A percentile compares a stretch with the other conserved stretches of the same genome.
Evolutionary conservation across 257 asterid species (phyloP).

Genomic region (Solanum infundibuliforme): DNA sequence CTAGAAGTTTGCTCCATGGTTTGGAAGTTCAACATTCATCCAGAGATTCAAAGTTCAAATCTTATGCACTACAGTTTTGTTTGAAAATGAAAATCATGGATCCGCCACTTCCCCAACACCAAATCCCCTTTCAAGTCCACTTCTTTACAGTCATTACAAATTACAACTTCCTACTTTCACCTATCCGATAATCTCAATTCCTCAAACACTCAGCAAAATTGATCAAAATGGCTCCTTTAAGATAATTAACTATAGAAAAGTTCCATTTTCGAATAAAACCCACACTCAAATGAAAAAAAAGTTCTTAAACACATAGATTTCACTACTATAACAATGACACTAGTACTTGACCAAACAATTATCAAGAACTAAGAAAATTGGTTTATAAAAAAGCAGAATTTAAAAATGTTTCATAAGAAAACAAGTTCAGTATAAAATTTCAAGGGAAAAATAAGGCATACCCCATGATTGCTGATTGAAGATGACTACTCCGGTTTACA

Average conservation of each 20-base stretch:
- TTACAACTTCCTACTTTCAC: background rate
- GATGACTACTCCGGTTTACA: conserved; percentile 4
- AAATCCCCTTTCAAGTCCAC: background rate
- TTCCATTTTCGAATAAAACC: background rate
- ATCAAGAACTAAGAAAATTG: background rate
- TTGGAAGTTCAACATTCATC: background rate
- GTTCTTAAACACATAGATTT: no score
- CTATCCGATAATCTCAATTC: background rate
- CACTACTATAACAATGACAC: background rate
- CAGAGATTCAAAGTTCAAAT: background rate
- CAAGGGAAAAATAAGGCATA: background rate
- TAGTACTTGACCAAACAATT: background rate
- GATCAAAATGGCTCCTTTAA: background rate
- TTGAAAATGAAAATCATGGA: background rate
- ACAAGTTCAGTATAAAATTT: background rate
- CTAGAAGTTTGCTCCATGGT: background rate
- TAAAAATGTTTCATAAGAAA: background rate
- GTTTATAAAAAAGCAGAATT: background rate
- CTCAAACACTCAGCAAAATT: background rate
- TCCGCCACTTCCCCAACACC: background rate
- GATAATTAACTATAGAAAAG: background rate
- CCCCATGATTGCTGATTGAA: conserved; percentile 47
- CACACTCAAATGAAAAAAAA: background rate
- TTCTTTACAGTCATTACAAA: background rate
- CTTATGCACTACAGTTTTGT: background rate